Evolutionary conservation across 1,284 basidiomycete species (phyloP).

Genomic region (Sphaerobolus stellatus): DNA sequence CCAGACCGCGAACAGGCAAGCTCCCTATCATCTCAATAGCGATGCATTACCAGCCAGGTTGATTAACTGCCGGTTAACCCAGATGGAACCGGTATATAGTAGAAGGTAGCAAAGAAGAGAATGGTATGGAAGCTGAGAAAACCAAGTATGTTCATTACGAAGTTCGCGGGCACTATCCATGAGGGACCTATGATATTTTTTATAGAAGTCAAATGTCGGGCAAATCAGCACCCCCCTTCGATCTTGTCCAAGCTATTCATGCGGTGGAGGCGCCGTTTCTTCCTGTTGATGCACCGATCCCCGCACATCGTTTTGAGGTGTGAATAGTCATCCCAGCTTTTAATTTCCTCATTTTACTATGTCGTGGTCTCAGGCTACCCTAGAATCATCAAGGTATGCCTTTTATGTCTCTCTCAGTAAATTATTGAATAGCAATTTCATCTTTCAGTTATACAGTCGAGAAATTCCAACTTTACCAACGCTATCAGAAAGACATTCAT

Average conservation of each 20-base stretch:
- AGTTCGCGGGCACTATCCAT: neutral
- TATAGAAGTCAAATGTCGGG: neutral
- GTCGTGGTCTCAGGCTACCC: slow-evolving; percentile 66
- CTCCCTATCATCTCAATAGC: neutral
- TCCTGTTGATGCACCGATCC: neutral
- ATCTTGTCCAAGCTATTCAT: slow-evolving; percentile 22
- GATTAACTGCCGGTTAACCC: neutral
- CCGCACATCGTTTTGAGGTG: slow-evolving; percentile 11
- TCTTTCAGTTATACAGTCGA: slow-evolving; percentile 57
- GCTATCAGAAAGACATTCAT: slow-evolving; percentile 80
- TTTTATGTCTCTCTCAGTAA: neutral
- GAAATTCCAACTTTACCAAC: slow-evolving; percentile 75
- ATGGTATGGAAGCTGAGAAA: slow-evolving; percentile 25
- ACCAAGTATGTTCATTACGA: neutral
- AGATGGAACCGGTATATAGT: slow-evolving; percentile 78
- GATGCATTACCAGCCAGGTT: neutral
- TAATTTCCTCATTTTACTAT: neutral
- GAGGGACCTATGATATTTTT: too few species aligned
- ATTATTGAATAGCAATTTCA: neutral
- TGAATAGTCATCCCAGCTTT: neutral
- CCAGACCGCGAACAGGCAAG: slow-evolving; percentile 68
- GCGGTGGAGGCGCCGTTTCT: slow-evolving; percentile 9
- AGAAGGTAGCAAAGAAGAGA: slow-evolving; percentile 44
- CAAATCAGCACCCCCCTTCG: slow-evolving; percentile 15
- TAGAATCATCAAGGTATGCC: slow-evolving; percentile 62